Evolutionary conservation across 768 basidiomycete species (phyloP).

Genomic region (Gyrodon lividus): DNA sequence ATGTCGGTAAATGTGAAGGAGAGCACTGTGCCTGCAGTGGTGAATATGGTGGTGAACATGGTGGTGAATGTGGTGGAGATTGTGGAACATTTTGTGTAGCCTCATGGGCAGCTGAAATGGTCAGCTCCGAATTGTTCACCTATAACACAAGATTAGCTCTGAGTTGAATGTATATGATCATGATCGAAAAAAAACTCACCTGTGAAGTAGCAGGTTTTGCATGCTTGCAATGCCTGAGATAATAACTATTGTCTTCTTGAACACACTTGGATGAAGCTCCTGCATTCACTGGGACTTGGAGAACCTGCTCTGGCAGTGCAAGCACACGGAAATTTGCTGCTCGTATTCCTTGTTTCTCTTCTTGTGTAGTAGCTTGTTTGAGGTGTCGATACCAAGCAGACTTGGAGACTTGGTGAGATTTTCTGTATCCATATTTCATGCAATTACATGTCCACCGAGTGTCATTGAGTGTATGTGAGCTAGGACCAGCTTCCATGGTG

Average conservation of each 20-base stretch:
- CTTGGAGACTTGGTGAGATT: background rate
- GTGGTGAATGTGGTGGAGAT: background rate
- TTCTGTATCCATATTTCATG: background rate
- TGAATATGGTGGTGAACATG: background rate
- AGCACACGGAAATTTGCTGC: background rate
- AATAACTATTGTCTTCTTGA: too few species aligned
- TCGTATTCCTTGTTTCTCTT: background rate
- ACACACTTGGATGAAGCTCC: background rate
- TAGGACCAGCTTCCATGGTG: background rate
- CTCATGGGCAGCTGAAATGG: too few species aligned
- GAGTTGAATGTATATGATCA: background rate
- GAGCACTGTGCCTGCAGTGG: too few species aligned
- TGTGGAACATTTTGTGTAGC: background rate
- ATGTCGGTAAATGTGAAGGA: too few species aligned
- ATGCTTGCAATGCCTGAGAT: too few species aligned
- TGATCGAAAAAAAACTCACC: background rate
- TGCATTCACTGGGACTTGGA: background rate
- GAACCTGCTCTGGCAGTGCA: background rate
- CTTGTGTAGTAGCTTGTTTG: background rate
- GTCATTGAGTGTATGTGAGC: background rate
- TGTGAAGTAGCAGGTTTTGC: background rate
- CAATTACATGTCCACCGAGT: background rate
- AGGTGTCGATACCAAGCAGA: slow-evolving; percentile 1
- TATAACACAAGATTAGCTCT: background rate
- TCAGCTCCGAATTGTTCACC: background rate